A percentile compares a stretch with the other conserved stretches of the same genome.
phyloP scores from a whole-genome alignment of 2,329 filamentous ascomycete genomes.

The Hortaea sp. region DNA sequence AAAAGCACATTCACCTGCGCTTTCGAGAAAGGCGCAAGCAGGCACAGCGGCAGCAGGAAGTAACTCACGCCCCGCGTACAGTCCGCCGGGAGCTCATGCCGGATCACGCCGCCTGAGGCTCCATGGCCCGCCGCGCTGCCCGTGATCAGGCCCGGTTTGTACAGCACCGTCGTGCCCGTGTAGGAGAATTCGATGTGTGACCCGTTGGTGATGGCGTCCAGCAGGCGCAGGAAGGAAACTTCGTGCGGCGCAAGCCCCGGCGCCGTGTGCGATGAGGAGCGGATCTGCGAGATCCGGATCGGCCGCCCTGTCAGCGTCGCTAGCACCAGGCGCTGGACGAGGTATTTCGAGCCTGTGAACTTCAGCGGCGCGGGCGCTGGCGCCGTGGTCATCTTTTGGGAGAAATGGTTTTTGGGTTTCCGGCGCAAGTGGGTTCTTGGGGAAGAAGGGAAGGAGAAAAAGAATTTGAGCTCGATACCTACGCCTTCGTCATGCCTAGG shows the following conservation, averaged over 20 bases:
- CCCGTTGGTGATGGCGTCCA: constrained; percentile 93
- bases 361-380: constrained; percentile 20
- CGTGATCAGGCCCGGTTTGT: constrained; percentile 84
- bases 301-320: constrained; percentile 84
- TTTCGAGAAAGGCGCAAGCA: constrained; percentile 90
- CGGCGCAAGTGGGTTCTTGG: not conserved
- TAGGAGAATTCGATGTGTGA: constrained; percentile 91
- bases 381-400: constrained; percentile 14
- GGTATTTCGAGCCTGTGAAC: constrained; percentile 75
- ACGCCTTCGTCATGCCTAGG: not conserved
- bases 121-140: constrained; percentile 70
- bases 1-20: constrained; percentile 83
- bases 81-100: constrained; percentile 66
- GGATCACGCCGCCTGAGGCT: constrained; percentile 60
- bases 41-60: constrained; percentile 79
- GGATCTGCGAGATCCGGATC: constrained; percentile 88
- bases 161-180: constrained; percentile 86
- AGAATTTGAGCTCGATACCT: not conserved
- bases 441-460: not conserved
- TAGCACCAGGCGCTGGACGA: constrained; percentile 76
- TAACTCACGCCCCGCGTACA: constrained; percentile 79
- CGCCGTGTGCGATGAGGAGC: constrained; percentile 71
- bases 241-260: constrained; percentile 88
- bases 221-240: constrained; percentile 86
- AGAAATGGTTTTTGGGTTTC: too few relatives aligned